A percentile compares a stretch with the other conserved stretches of the same genome.
phyloP scores from a whole-genome alignment of 192 early-diverging fungal genomes.

The Backusella morwellensis region DNA sequence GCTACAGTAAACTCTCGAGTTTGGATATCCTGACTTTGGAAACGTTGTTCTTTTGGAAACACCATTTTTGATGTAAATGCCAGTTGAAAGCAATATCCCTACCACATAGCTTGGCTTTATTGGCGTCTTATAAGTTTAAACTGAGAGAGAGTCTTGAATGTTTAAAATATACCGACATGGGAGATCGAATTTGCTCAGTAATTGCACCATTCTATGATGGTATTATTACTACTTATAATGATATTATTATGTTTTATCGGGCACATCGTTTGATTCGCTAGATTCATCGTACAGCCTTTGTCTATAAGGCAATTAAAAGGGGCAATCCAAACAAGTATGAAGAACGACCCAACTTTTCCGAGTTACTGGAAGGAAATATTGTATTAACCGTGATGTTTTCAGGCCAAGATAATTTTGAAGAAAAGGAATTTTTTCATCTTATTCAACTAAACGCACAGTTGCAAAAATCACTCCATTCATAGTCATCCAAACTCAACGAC shows the following conservation, averaged over 20 bases:
- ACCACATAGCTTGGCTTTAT: no score
- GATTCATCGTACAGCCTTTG: no score
- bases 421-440: background rate
- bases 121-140: background rate
- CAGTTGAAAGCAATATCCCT: no score
- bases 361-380: background rate
- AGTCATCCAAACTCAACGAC: background rate
- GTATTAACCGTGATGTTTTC: background rate
- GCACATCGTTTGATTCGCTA: background rate
- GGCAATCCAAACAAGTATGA: background rate
- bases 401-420: background rate
- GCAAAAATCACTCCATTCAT: background rate
- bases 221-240: background rate
- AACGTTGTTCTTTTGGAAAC: no score
- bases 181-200: background rate
- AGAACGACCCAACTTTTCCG: background rate
- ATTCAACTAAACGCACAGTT: background rate
- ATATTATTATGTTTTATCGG: background rate
- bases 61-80: no score
- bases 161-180: background rate
- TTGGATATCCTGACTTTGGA: no score
- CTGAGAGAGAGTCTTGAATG: background rate
- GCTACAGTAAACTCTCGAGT: background rate
- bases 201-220: background rate
- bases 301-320: background rate